Conservation (phyloP, 1,284 basidiomycete species). For the Mycena citricolor region DNA sequence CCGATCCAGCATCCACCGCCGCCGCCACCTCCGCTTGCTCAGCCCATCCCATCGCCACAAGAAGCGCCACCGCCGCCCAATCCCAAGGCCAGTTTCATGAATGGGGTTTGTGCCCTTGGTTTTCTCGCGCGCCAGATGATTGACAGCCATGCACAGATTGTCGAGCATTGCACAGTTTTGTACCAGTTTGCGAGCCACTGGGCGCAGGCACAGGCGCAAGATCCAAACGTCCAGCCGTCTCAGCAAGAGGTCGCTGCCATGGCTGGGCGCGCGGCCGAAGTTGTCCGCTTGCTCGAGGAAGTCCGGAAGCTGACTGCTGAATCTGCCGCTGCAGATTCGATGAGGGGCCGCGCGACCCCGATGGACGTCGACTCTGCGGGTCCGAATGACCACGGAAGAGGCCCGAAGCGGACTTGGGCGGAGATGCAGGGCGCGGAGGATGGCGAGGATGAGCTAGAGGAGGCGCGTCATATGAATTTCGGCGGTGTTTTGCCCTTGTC, state of each 20-base stretch:
- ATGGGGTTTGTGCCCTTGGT: conserved; percentile 8
- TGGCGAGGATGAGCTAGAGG: conserved; percentile 20
- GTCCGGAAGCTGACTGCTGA: neutral
- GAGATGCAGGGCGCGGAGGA: conserved; percentile 48
- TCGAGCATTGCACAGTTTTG: conserved; percentile 57
- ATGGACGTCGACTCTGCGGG: conserved; percentile 23
- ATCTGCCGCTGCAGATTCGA: neutral
- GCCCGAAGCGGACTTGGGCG: conserved; percentile 78
- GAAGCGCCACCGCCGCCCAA: conserved; percentile 4
- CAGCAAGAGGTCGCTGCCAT: conserved; percentile 63
- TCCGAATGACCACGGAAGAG: conserved; percentile 47
- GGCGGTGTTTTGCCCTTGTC: conserved; percentile 5
- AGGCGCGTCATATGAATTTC: conserved; percentile 22
- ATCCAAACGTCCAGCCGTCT: conserved; percentile 50
- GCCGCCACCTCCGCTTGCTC: conserved; percentile 5
- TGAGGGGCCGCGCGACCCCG: neutral
- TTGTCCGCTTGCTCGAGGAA: conserved; percentile 66
- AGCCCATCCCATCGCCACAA: neutral
- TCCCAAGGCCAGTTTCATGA: conserved; percentile 11
- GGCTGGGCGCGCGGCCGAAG: conserved; percentile 58
- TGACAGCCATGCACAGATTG: conserved; percentile 48
- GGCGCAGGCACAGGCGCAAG: conserved; percentile 48
- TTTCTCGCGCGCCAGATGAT: conserved; percentile 15
- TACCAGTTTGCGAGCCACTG: conserved; percentile 66
- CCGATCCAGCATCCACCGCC: conserved; percentile 19